A percentile compares a stretch with the other conserved stretches of the same genome.
Evolutionary conservation across 495 filamentous ascomycete genomes (phyloP).

Genomic region (Clavariopsis aquatica): DNA sequence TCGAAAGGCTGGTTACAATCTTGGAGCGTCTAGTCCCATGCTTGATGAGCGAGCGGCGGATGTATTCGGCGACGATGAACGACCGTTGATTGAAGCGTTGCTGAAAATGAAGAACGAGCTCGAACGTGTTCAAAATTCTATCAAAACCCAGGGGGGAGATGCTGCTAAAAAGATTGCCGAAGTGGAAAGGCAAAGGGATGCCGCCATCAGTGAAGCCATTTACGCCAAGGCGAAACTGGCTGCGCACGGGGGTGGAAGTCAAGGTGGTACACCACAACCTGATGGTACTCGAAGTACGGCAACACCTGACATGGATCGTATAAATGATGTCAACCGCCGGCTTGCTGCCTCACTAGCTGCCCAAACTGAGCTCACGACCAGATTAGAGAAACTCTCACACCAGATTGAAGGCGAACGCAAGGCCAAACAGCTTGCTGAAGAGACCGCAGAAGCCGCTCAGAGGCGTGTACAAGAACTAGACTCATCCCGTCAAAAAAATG

Average conservation of each 20-base stretch:
- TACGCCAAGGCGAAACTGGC: conserved; percentile 94
- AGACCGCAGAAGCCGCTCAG: conserved; percentile 78
- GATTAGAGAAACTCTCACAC: conserved; percentile 62
- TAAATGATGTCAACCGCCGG: conserved; percentile 76
- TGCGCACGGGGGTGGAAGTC: conserved; percentile 69
- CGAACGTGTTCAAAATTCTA: conserved; percentile 76
- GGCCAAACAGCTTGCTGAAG: conserved; percentile 80
- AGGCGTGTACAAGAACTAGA: conserved; percentile 82
- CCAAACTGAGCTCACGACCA: conserved; percentile 73
- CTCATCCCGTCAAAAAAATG: conserved; percentile 72
- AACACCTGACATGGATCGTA: conserved; percentile 61
- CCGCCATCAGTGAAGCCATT: conserved; percentile 85
- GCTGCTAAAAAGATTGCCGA: conserved; percentile 90
- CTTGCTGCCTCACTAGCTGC: conserved; percentile 75
- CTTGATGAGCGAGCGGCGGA: conserved; percentile 76
- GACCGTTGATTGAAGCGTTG: conserved; percentile 88
- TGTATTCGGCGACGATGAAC: conserved; percentile 83
- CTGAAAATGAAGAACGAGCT: conserved; percentile 86
- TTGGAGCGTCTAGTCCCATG: conserved; percentile 70
- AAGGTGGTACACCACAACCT: conserved; percentile 67
- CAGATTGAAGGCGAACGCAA: conserved; percentile 81
- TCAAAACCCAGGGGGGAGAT: conserved; percentile 79
- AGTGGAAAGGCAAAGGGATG: conserved; percentile 88
- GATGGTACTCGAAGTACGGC: conserved; percentile 59
- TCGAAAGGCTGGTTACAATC: conserved; percentile 79